A percentile compares a stretch with the other conserved stretches of the same genome.
These are phyloP conservation scores for Fusarium redolens DNA, from an alignment of 2,329 filamentous ascomycete species.

Conservation along the genomic window DNA sequence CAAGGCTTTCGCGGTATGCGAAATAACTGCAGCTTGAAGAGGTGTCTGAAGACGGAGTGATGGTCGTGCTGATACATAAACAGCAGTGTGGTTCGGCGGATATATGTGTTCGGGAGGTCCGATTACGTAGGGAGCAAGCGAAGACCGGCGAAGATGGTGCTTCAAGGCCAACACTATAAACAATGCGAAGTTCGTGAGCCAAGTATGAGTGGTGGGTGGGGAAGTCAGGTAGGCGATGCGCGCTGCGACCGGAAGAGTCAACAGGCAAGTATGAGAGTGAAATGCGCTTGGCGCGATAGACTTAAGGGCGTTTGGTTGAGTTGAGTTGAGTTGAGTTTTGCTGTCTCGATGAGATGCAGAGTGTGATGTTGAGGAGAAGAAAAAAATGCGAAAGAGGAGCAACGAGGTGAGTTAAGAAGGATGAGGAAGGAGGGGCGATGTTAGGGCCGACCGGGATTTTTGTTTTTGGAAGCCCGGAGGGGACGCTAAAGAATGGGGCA, in stretches of 20 bases:
- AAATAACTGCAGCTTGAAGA: constrained; percentile 96
- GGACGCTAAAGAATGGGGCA: constrained; percentile 41
- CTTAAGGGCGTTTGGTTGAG: constrained; percentile 24
- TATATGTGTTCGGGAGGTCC: constrained; percentile 47
- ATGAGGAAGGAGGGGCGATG: constrained; percentile 39
- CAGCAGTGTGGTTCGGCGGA: constrained; percentile 60
- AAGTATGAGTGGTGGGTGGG: constrained; percentile 17
- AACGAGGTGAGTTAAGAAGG: constrained; percentile 38
- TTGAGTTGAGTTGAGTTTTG: constrained; percentile 10
- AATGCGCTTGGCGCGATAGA: constrained; percentile 38
- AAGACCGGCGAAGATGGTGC: constrained; percentile 24
- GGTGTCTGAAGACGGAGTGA: constrained; percentile 92
- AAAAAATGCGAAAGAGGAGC: constrained; percentile 36
- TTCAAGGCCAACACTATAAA: constrained; percentile 30
- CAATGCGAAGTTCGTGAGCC: constrained; percentile 19
- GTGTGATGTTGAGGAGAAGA: constrained; percentile 35
- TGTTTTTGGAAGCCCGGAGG: constrained; percentile 22
- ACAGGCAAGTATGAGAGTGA: constrained; percentile 35
- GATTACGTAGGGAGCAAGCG: constrained; percentile 33
- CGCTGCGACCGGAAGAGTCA: constrained; percentile 46
- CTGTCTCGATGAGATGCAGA: constrained; percentile 45
- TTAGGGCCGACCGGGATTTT: constrained; percentile 45
- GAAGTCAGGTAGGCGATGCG: constrained; percentile 26
- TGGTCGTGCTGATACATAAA: constrained; percentile 99
- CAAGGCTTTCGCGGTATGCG: constrained; percentile 94